Conservation (phyloP, 2,329 filamentous ascomycete species). For the Stagonosporopsis chrysanthemi region DNA sequence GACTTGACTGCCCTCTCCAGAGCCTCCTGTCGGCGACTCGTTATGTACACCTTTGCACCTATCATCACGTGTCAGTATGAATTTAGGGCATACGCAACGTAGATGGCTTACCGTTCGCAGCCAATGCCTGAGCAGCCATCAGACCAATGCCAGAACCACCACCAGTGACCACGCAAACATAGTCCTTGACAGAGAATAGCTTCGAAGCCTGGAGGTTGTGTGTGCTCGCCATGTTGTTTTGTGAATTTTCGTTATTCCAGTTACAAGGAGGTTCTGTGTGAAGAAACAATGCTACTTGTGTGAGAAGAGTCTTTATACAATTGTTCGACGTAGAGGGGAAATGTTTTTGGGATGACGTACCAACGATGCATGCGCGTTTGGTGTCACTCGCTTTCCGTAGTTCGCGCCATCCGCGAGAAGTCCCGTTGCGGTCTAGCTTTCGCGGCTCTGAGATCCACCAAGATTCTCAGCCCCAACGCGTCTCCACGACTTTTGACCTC, state of each 20-base stretch:
- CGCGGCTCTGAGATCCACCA: background rate
- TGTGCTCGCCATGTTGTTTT: constrained; percentile 52
- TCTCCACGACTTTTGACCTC: constrained; percentile 11
- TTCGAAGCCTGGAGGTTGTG: constrained; percentile 58
- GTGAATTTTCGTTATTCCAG: background rate
- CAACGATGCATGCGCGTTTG: constrained; percentile 2
- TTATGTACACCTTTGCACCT: constrained; percentile 69
- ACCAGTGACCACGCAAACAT: constrained; percentile 66
- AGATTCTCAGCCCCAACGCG: constrained; percentile 18
- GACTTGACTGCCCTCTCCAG: constrained; percentile 59
- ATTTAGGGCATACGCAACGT: background rate
- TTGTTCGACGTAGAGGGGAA: constrained; percentile 18
- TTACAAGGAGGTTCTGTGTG: background rate
- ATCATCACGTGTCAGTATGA: constrained; percentile 10
- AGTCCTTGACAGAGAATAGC: constrained; percentile 63
- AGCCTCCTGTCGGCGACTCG: constrained; percentile 59
- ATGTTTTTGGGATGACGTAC: constrained; percentile 17
- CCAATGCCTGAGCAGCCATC: constrained; percentile 66
- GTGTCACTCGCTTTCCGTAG: constrained; percentile 5
- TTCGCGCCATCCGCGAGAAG: constrained; percentile 6
- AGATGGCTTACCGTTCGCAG: constrained; percentile 58
- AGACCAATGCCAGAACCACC: constrained; percentile 68
- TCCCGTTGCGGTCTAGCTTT: constrained; percentile 4
- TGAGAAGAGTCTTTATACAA: constrained; percentile 18
- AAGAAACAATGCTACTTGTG: background rate